A percentile compares a stretch with the other conserved stretches of the same genome.
Conservation (phyloP, 345 rosid species). For the Aurinia saxatilis region DNA sequence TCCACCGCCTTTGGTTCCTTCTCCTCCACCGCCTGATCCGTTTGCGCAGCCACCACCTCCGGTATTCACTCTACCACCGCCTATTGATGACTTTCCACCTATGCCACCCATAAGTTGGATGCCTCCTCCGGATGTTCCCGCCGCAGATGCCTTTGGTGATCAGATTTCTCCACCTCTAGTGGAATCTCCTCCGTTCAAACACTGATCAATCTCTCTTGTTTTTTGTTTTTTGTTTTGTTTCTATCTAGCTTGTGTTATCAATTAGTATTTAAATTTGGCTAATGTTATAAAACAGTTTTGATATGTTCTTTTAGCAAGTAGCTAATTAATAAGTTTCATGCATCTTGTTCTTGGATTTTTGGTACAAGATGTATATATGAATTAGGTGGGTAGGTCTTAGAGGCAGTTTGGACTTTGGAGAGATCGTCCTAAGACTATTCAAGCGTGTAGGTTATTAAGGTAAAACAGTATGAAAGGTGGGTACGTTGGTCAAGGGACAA, state of each 20-base stretch:
- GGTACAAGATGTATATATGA: no score
- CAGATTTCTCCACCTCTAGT: neutral
- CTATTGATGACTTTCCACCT: conserved; percentile 22
- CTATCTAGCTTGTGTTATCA: neutral
- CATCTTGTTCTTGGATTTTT: neutral
- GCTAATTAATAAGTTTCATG: no score
- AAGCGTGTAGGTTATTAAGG: no score
- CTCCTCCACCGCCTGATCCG: conserved; percentile 28
- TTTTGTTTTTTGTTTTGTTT: neutral
- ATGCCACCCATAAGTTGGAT: conserved; percentile 25
- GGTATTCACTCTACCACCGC: conserved; percentile 16
- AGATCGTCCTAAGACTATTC: no score
- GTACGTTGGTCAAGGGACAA: no score
- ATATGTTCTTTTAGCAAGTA: no score
- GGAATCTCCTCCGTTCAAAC: neutral
- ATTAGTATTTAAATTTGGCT: no score
- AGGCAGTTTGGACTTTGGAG: neutral
- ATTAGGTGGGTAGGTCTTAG: neutral
- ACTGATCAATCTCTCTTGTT: neutral
- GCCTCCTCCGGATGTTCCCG: conserved; percentile 24
- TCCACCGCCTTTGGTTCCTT: conserved; percentile 23
- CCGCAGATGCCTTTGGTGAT: neutral
- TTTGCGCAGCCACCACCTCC: conserved; percentile 5
- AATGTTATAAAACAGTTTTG: no score
- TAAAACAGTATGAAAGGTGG: no score